Evolutionary conservation across 805 yeast species (phyloP).

Genomic region (Candida odintsovae): DNA sequence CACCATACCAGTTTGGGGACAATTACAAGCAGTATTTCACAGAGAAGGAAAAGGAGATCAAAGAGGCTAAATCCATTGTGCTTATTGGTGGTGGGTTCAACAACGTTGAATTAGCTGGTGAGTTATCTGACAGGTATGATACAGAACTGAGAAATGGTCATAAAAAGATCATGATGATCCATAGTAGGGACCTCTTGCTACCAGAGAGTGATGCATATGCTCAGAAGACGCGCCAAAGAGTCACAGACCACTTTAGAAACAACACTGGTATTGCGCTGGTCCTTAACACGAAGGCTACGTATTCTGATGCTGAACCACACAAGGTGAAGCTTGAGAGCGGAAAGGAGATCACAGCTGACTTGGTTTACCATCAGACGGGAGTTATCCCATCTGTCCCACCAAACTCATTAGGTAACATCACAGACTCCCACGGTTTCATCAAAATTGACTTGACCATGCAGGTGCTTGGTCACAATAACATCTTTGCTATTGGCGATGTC

Average conservation of each 20-base stretch:
- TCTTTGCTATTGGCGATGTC: conserved; percentile 31
- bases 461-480: conserved; percentile 1
- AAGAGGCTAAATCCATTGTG: conserved; percentile 22
- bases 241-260: conserved; percentile 10
- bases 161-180: conserved; percentile 17
- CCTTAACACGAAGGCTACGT: conserved; percentile 8
- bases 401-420: neutral
- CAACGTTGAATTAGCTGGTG: conserved; percentile 29
- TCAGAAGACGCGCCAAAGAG: conserved; percentile 11
- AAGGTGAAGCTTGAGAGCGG: neutral
- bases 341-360: conserved; percentile 6
- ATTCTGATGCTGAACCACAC: neutral
- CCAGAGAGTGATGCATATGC: conserved; percentile 9
- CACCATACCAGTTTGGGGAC: conserved; percentile 12
- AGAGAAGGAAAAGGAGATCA: conserved; percentile 11
- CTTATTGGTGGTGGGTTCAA: conserved; percentile 30
- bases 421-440: conserved; percentile 5
- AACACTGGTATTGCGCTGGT: conserved; percentile 16
- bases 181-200: conserved; percentile 3
- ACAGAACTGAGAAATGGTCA: conserved; percentile 9
- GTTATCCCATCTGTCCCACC: conserved; percentile 10
- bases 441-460: conserved; percentile 9
- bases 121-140: conserved; percentile 20
- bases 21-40: conserved; percentile 12
- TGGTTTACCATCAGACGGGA: conserved; percentile 5